Base-by-base conservation (phyloP, 495 filamentous ascomycete genomes). In the Penicillium simplicissimum region DNA sequence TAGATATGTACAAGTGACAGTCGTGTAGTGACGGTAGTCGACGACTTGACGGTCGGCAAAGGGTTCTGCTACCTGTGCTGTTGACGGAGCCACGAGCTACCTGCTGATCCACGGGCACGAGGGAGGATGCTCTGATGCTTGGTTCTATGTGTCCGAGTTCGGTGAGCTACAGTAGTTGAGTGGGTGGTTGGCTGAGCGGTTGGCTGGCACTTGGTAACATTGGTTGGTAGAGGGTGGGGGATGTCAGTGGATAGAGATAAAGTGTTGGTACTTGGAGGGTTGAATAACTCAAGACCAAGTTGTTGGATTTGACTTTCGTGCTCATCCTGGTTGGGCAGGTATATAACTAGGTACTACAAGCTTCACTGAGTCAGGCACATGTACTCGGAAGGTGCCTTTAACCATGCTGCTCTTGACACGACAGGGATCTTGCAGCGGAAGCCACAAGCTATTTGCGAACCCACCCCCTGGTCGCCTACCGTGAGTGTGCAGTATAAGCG, bases 41-140 rank as follows among this genome's bases (percentile, higher is more conserved):
- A 25, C 23, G 23, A 25, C 1, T 25, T 25, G 49, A 45, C 59
- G 56, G 59, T 66, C 66, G 63, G 65, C 57, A 66, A 52, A 57
- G 55, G 63, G 43, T 64, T 66, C 67, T 63, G 67, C 63, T 57
- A 28, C 25, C 28, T 6, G 28, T 31, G 28, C 28, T 31, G 28
- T 31, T 31, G 28, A 31, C 28, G 28, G 28, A 31, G 2, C 28
- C 28, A 31, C 28, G 28, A 31, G 28, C 28, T 7, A 31, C 13
- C 25, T 6, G 5, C 52, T 28, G 54, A 66, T 55, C 49, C 54
- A 57, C n/a, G n/a, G n/a, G n/a, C 60, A 45, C 52, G 34, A 40
- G 59, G 55, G 43, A 45, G 23, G 36, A 52, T 52, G 55, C 38
- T 21, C 34, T 3, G 23, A 3, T 25, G 3, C 7, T 17, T 8